phyloP scores from a whole-genome alignment of 179 eudicot species.

The Silene vulgaris region DNA sequence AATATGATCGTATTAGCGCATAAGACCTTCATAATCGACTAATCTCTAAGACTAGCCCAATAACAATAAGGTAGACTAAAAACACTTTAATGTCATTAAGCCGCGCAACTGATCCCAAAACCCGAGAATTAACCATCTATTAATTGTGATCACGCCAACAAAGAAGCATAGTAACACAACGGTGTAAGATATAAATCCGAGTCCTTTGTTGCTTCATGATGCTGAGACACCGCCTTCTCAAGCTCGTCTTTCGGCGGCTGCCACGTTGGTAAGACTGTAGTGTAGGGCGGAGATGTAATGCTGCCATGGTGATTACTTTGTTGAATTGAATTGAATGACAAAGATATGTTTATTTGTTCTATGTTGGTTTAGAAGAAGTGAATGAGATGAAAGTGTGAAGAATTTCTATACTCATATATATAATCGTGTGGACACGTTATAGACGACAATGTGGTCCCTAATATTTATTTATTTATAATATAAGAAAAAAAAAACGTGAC shows the following conservation, averaged over 20 bases:
- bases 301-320: conserved; percentile 14
- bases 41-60: background rate
- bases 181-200: conserved; percentile 44
- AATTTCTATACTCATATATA: conserved; percentile 13
- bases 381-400: conserved; percentile 7
- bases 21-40: no score
- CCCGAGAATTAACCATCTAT: background rate
- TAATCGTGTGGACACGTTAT: conserved; percentile 13
- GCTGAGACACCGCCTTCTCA: conserved; percentile 37
- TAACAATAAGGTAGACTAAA: background rate
- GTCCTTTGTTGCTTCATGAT: conserved; percentile 54
- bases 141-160: conserved; percentile 45
- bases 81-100: background rate
- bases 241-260: conserved; percentile 26
- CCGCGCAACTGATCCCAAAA: background rate
- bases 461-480: background rate
- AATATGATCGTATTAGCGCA: background rate
- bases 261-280: conserved; percentile 14
- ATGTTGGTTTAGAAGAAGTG: background rate
- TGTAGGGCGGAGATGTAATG: conserved; percentile 17
- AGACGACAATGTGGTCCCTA: conserved; percentile 26
- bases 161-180: conserved; percentile 59
- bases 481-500: conserved; percentile 23
- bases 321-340: no score
- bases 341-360: background rate